These are phyloP conservation scores for Albizia julibrissin DNA, from an alignment of 306 rosid genomes.

Conservation along the genomic window DNA sequence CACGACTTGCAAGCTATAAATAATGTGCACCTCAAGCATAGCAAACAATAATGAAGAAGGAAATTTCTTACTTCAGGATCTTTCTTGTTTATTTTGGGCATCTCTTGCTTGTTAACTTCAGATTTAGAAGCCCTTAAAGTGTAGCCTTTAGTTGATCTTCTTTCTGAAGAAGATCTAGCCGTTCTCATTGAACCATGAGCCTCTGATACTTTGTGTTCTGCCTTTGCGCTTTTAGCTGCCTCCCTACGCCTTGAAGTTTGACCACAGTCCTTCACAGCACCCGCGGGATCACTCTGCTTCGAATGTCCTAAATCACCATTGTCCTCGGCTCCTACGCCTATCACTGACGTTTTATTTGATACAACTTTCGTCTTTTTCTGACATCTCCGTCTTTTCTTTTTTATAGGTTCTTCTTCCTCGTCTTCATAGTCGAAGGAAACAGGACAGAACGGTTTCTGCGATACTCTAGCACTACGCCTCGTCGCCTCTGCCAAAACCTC, in stretches of 20 bases:
- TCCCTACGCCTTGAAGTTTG: background rate
- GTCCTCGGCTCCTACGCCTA: background rate
- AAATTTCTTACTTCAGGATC: conserved; percentile 11
- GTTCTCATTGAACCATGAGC: background rate
- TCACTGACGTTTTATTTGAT: no score
- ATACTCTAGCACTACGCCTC: background rate
- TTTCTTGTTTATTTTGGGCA: background rate
- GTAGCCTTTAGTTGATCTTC: background rate
- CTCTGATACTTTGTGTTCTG: background rate
- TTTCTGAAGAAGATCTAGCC: background rate
- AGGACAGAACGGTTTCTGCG: no score
- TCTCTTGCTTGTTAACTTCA: background rate
- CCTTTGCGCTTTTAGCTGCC: background rate
- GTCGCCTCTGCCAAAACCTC: background rate
- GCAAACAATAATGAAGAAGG: background rate
- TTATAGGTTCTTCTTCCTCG: background rate
- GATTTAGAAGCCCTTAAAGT: background rate
- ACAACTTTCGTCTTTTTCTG: background rate
- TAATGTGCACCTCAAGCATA: conserved; percentile 4
- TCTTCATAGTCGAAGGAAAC: background rate
- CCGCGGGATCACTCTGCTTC: background rate
- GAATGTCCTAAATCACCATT: background rate
- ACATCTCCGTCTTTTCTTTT: background rate
- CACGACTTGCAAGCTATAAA: background rate
- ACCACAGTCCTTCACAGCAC: background rate